phyloP scores from a whole-genome alignment of 177 flowering plant genomes.

The Vitis hybrid region DNA sequence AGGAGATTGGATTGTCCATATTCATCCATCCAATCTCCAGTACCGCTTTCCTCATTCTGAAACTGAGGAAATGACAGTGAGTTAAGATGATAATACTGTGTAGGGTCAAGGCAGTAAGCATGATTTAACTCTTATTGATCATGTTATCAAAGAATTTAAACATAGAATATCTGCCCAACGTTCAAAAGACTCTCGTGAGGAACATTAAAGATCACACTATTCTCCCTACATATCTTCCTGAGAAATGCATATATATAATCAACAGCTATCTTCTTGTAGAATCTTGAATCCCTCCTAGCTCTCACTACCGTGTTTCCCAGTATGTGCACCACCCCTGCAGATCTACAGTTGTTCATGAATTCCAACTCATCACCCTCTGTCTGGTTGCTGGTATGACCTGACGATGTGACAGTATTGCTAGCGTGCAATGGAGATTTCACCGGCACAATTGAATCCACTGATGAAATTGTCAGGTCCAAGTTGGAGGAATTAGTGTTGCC shows the following conservation, averaged over 20 bases:
- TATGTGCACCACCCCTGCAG: constrained; percentile 78
- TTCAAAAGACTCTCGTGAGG: constrained; percentile 81
- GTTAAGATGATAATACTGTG: too few relatives aligned
- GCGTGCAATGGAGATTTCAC: constrained; percentile 32
- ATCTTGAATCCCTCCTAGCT: constrained; percentile 51
- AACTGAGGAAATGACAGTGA: too few relatives aligned
- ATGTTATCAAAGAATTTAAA: constrained; percentile 23
- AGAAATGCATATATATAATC: constrained; percentile 77
- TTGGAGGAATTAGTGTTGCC: constrained; percentile 29
- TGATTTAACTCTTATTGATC: not conserved
- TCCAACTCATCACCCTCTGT: constrained; percentile 57
- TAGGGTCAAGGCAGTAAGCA: too few relatives aligned
- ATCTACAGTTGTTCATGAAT: constrained; percentile 54
- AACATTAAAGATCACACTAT: constrained; percentile 68
- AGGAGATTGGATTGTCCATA: too few relatives aligned
- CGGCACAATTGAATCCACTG: constrained; percentile 55
- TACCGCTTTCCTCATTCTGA: too few relatives aligned
- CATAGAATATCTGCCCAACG: constrained; percentile 76
- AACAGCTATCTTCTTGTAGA: constrained; percentile 57
- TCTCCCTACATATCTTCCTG: constrained; percentile 76
- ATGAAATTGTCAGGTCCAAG: constrained; percentile 33
- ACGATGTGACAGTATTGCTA: constrained; percentile 19
- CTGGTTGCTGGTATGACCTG: constrained; percentile 42
- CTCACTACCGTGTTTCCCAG: constrained; percentile 67
- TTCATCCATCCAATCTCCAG: too few relatives aligned